A percentile compares a stretch with the other conserved stretches of the same genome.
These are phyloP conservation scores for Spinacia oleracea DNA, from an alignment of 179 eudicot species.

Conservation along the genomic window DNA sequence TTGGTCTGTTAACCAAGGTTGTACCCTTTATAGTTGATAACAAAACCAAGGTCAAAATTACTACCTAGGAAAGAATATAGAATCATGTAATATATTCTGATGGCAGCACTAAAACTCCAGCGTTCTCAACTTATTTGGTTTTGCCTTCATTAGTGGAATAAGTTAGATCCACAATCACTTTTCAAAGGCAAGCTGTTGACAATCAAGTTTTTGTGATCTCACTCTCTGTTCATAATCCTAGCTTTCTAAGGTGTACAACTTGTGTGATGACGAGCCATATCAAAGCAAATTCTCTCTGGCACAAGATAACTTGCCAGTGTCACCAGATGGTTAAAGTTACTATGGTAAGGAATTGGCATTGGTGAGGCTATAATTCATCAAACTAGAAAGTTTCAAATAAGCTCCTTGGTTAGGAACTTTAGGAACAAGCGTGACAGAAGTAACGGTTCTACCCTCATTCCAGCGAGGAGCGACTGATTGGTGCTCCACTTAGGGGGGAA, in stretches of 20 bases:
- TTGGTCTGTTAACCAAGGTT: neutral
- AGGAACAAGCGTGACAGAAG: no score
- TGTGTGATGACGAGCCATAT: no score
- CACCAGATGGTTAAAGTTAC: neutral
- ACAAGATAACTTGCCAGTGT: neutral
- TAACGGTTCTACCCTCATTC: no score
- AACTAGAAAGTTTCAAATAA: neutral
- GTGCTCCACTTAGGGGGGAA: no score
- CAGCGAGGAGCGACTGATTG: no score
- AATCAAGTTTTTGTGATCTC: neutral
- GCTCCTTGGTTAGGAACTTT: no score
- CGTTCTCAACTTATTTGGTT: neutral
- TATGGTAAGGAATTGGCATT: neutral
- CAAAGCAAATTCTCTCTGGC: neutral
- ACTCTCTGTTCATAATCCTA: neutral
- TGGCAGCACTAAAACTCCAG: neutral
- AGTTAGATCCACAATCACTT: neutral
- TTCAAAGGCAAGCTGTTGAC: neutral
- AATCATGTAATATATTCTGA: neutral
- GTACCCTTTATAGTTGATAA: neutral
- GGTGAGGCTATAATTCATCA: neutral
- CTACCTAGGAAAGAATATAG: neutral
- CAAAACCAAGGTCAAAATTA: neutral
- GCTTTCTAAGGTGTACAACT: neutral
- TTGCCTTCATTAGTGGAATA: neutral